Evolutionary conservation across 176 grass and related monocot species (phyloP), one percentile per base, ranked within the genome.

Genomic region (Carex cristatella): DNA sequence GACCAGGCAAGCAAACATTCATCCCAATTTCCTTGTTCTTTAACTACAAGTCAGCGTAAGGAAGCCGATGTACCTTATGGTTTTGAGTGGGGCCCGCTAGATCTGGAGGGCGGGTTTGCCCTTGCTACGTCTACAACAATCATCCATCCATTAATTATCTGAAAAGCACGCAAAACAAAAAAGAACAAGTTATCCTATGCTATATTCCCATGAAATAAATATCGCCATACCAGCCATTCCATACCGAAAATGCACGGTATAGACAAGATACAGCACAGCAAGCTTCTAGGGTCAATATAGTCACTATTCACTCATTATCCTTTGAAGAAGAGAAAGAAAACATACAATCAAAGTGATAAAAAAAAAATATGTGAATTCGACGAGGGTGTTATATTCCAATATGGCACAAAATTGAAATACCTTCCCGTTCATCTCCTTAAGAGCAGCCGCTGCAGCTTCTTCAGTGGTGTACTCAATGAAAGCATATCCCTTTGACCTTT

Each of bases 141-240:
- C 93, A 95, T 99, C 93, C 93, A 95, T 11, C 93, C 93, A 10
- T 99, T 99, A 90, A 95, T 99, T 85, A 95, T 94, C 93, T 99
- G 88, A 35, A 87, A 57, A 86, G 3, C 60, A 53, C 81, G 80
- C 3, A 85, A 59, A 51, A 31, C n/a, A 70, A 16, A 33, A 73
- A 40, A 86, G 59, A 81, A 85, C 48, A 62, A 60, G 46, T 53
- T 74, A 85, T 86, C n/a, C 27, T 28, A 44, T 60, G n/a, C 10
- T 70, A 75, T 14, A 37, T 12, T 82, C 38, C 28, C 48, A 12
- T 15, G 23, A 80, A 87, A 91, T 0, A 8, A 35, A 37, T 85
- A 74, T 75, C 56, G 0, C 11, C 48, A 69, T 78, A 33, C 12
- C 49, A 57, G 28, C 2, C 16, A 7, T 28, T 27, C 28, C 72